phyloP scores from a whole-genome alignment of 2,329 filamentous ascomycete species.

The Dactylellina haptotyla region DNA sequence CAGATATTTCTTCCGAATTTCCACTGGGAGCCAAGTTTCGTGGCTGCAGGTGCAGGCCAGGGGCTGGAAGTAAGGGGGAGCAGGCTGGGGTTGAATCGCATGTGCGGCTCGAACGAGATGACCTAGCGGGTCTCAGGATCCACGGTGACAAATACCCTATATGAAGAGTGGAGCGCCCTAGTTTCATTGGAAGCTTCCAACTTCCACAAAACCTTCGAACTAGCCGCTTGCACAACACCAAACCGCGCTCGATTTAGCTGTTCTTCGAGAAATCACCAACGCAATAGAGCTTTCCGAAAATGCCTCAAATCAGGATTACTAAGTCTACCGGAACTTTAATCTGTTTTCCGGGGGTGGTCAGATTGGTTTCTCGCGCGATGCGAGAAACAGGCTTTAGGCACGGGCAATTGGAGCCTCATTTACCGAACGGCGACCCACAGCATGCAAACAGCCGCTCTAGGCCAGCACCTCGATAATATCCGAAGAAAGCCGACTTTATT shows the following conservation, averaged over 20 bases:
- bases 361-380: conserved; percentile 1
- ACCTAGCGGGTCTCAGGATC: conserved; percentile 44
- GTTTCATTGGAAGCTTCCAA: conserved; percentile 18
- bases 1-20: conserved; percentile 18
- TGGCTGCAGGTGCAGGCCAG: conserved; percentile 30
- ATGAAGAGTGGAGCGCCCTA: conserved; percentile 31
- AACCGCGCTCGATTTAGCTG: conserved; percentile 3
- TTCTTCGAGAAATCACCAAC: not conserved
- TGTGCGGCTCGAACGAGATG: conserved; percentile 39
- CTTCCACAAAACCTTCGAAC: conserved; percentile 3
- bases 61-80: conserved; percentile 15
- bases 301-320: conserved; percentile 18
- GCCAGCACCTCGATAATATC: not conserved
- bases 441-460: not conserved
- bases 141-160: conserved; percentile 53
- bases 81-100: conserved; percentile 29
- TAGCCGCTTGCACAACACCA: conserved; percentile 26
- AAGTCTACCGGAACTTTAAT: conserved; percentile 13
- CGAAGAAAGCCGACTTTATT: not conserved
- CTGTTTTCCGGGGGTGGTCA: conserved; percentile 20
- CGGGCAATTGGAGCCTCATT: not conserved
- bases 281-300: not conserved
- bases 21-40: conserved; percentile 33
- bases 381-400: not conserved
- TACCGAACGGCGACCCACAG: not conserved